Conservation (phyloP, 768 basidiomycete species). For the Lactarius sp. region DNA sequence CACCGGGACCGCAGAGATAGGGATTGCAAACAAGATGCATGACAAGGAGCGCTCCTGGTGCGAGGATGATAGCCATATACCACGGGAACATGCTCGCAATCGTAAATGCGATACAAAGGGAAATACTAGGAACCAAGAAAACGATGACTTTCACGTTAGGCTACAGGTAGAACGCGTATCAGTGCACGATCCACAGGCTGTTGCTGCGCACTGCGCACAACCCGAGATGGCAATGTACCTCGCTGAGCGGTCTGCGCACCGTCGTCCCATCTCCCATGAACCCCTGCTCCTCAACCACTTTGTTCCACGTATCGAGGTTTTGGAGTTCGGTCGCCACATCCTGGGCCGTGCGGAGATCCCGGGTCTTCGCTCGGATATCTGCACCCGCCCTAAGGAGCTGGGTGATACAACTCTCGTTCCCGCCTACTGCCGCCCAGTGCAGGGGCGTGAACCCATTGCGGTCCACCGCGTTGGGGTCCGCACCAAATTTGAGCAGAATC, state of each 20-base stretch:
- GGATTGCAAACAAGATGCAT: not conserved
- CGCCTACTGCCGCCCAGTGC: slow-evolving; percentile 92
- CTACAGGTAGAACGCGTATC: not conserved
- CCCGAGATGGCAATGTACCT: slow-evolving; percentile 40
- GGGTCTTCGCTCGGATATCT: slow-evolving; percentile 73
- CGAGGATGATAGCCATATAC: slow-evolving; percentile 1
- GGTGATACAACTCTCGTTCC: slow-evolving; percentile 77
- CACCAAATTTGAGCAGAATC: slow-evolving; percentile 79
- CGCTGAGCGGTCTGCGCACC: slow-evolving; percentile 60
- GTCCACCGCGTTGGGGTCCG: slow-evolving; percentile 70
- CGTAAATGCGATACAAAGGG: not conserved
- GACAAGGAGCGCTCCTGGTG: not conserved
- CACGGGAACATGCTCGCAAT: slow-evolving; percentile 6
- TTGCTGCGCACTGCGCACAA: not conserved
- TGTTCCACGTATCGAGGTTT: slow-evolving; percentile 70
- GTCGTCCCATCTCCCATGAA: slow-evolving; percentile 67
- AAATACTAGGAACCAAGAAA: not conserved
- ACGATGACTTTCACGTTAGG: slow-evolving; percentile 6
- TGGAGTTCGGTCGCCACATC: slow-evolving; percentile 93
- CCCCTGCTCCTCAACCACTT: slow-evolving; percentile 80
- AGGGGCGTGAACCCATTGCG: slow-evolving; percentile 77
- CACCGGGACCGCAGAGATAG: not conserved
- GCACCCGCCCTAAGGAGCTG: slow-evolving; percentile 81
- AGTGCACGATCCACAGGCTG: not conserved
- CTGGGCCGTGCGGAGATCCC: slow-evolving; percentile 73